Evolutionary conservation across 345 rosid genomes (phyloP).

Genomic region (Rhodamnia argentea): DNA sequence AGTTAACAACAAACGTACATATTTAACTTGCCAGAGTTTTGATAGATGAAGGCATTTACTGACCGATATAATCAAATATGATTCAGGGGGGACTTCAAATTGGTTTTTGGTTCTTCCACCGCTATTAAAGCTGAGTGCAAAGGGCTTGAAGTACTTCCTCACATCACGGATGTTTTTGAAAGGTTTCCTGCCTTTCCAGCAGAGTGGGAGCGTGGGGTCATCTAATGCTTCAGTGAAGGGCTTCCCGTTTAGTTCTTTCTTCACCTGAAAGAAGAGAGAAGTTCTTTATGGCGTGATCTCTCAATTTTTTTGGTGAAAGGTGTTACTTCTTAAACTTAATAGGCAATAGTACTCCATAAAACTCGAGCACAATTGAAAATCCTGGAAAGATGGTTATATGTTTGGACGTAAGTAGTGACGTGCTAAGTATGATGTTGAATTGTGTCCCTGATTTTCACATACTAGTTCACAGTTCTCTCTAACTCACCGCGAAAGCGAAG

Average conservation of each 20-base stretch:
- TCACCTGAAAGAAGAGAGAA: slow-evolving; percentile 24
- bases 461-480: background rate
- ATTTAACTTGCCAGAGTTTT: background rate
- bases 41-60: slow-evolving; percentile 4
- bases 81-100: slow-evolving; percentile 61
- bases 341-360: background rate
- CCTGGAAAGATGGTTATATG: background rate
- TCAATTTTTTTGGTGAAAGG: background rate
- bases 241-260: slow-evolving; percentile 35
- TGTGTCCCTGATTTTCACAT: background rate
- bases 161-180: slow-evolving; percentile 60
- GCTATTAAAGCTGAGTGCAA: slow-evolving; percentile 43
- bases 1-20: background rate
- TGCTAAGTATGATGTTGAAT: background rate
- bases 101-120: slow-evolving; percentile 38
- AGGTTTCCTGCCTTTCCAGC: slow-evolving; percentile 85
- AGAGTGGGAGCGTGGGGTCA: slow-evolving; percentile 67
- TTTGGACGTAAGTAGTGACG: background rate
- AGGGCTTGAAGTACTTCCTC: slow-evolving; percentile 63
- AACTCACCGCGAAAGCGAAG: slow-evolving; percentile 39
- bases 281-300: background rate
- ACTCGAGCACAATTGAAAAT: background rate
- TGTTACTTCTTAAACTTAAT: background rate
- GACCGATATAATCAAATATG: slow-evolving; percentile 77
- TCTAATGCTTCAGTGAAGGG: slow-evolving; percentile 48